Evolutionary conservation across 352 stramenopile species (phyloP), one percentile per base, ranked within the genome.

Genomic region (Globisporangium camurandrum): DNA sequence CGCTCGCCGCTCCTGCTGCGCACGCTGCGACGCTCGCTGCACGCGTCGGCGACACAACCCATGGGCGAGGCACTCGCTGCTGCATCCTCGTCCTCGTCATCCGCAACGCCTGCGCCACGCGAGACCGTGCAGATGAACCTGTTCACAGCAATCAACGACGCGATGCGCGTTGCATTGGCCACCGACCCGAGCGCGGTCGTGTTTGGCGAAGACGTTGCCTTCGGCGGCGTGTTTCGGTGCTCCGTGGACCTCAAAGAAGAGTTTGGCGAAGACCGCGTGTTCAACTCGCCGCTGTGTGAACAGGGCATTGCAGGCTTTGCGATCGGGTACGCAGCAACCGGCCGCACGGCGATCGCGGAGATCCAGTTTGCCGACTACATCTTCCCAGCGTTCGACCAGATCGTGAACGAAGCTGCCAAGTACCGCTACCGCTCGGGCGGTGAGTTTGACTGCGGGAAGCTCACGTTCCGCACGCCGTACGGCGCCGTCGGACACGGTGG

Each of bases 331-430:
- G 95, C 96, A 1, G 84, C 89, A 8, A 95, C 93, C 43, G 96
- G 96, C 1, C 84, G 88, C 45, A 99, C 95, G 14, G 95, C 95
- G 9, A 98, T 99, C 64, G 96, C 95, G 3, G 96, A 99, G 80
- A 98, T 99, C 54, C 90, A 98, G 67, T 96, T 96, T 41, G 93
- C 90, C 3, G 96, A 99, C 75, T 99, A 99, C 66, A 98, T 99
- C 48, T 99, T 98, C 67, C 91, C 91, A 7, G 92, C 88, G 3
- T 97, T 98, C 54, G 92, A 98, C 57, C 89, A 98, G 67, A 96
- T 99, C 59, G 95, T 98, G 27, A 98, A 98, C 64, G 96, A 98
- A 67, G 95, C 96, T 27, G 95, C 96, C 46, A 99, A 99, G 67
- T 99, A 97, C 72, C 84, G 96, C 1, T 99, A 98, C 69, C 83